Base-by-base conservation (phyloP, 768 basidiomycete species). In the Xerocomellus amylosporus region DNA sequence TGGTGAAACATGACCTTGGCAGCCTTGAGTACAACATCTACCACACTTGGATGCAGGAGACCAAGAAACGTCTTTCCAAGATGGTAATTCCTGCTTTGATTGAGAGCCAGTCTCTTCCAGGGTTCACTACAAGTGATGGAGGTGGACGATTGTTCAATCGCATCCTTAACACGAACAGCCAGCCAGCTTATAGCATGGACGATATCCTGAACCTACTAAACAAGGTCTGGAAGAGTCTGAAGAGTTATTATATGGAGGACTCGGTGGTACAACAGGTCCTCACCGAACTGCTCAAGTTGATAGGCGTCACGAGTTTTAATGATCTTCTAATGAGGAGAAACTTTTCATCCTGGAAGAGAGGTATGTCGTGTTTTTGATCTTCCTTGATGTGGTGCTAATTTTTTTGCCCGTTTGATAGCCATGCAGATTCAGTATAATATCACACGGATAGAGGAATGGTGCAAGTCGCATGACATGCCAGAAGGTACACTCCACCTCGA, bases 391-490 rank as follows among this genome's bases (percentile, higher is more conserved):
- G 14, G 19, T 30, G 14, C 48, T 56, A 22, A 60, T 36, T n/a
- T 24, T 24, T 33, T 7, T 48, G 12, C 14, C 42, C 36, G 19
- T 54, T 50, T 51, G 42, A 37, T 58, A 98, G 97, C 97, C 5
- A 98, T 99, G 97, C 97, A 99, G 82, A 98, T 99, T 54, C 97
- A 99, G 70, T 99, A 99, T 72, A 98, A 98, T 68, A 97, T 98
- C 68, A 98, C 95, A 30, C 85, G 90, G 26, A 90, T 95, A 65
- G 93, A 95, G 65, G 95, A 98, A 74, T 98, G 97, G 97, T 99
- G 97, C 79, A 98, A 99, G 75, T 95, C 97, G 24, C 97, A 98
- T 67, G 93, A 97, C 68, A 98, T 99, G 93, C 97, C 96, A 1
- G 97, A 99, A 70, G 97, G 97, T 9, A 92, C 93, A 17, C 79